These are phyloP conservation scores for Pichia sp. DNA, from an alignment of 1,139 yeast species.

Conservation along the genomic window DNA sequence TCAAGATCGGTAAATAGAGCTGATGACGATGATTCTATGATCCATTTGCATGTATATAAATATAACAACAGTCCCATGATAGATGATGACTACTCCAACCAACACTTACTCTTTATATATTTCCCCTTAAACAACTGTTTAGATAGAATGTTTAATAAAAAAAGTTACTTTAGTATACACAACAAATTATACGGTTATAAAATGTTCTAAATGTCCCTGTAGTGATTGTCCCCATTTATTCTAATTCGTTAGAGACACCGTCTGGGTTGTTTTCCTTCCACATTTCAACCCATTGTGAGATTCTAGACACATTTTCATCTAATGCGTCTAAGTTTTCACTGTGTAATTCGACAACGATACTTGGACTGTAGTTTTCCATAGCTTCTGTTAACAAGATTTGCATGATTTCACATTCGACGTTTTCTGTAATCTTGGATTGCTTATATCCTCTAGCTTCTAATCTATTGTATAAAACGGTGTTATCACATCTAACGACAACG, in stretches of 20 bases:
- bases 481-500: constrained; percentile 81
- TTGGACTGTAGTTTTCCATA: constrained; percentile 70
- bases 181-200: neutral
- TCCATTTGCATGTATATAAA: constrained; percentile 8
- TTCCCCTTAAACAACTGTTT: too few relatives aligned
- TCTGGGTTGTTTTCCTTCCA: constrained; percentile 60
- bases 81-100: too few relatives aligned
- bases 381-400: constrained; percentile 90
- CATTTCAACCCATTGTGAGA: constrained; percentile 66
- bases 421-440: constrained; percentile 81
- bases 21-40: neutral
- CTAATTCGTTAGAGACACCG: constrained; percentile 37
- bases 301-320: constrained; percentile 76
- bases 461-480: constrained; percentile 69
- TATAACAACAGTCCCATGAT: too few relatives aligned
- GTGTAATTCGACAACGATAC: constrained; percentile 75
- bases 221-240: constrained; percentile 2
- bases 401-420: constrained; percentile 97
- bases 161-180: neutral
- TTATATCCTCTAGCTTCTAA: constrained; percentile 72
- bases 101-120: too few relatives aligned
- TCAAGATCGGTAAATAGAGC: constrained; percentile 49
- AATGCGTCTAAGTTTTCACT: constrained; percentile 74
- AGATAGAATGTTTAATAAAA: neutral
- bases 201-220: neutral